Evolutionary conservation across 164 flowering plant species (phyloP).

Genomic region (Macadamia tetraphylla): DNA sequence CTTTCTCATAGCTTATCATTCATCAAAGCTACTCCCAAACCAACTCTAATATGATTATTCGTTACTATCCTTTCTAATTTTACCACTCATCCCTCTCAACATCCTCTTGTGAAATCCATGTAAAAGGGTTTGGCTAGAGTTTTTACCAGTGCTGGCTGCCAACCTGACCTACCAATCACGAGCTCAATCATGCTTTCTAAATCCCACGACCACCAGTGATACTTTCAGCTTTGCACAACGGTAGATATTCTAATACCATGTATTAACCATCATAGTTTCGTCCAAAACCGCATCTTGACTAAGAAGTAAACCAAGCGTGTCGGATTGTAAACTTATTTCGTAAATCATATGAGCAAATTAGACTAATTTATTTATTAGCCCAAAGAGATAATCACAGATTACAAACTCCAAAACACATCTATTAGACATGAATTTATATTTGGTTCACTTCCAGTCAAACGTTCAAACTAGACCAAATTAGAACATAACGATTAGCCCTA

Average conservation of each 20-base stretch:
- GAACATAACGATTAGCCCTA: too few relatives aligned
- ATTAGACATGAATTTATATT: background rate
- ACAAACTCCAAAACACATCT: background rate
- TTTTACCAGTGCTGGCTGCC: too few relatives aligned
- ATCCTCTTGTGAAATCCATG: too few relatives aligned
- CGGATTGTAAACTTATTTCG: background rate
- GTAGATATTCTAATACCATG: background rate
- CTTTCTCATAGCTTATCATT: too few relatives aligned
- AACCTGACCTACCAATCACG: too few relatives aligned
- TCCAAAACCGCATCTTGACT: background rate
- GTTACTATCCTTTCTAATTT: too few relatives aligned
- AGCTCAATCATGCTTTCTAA: too few relatives aligned
- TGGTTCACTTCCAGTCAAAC: background rate
- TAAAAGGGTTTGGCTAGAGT: too few relatives aligned
- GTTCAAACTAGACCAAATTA: background rate
- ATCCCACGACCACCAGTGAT: too few relatives aligned
- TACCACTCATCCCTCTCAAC: too few relatives aligned
- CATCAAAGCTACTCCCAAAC: too few relatives aligned
- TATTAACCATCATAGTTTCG: background rate
- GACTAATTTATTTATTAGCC: background rate
- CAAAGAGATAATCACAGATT: background rate
- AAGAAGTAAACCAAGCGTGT: background rate
- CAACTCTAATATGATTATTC: too few relatives aligned
- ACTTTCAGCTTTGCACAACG: background rate
- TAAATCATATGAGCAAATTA: background rate